Evolutionary conservation across 495 filamentous ascomycete species (phyloP), one percentile per base, ranked within the genome.

Genomic region (Staphylotrichum tortipilum): DNA sequence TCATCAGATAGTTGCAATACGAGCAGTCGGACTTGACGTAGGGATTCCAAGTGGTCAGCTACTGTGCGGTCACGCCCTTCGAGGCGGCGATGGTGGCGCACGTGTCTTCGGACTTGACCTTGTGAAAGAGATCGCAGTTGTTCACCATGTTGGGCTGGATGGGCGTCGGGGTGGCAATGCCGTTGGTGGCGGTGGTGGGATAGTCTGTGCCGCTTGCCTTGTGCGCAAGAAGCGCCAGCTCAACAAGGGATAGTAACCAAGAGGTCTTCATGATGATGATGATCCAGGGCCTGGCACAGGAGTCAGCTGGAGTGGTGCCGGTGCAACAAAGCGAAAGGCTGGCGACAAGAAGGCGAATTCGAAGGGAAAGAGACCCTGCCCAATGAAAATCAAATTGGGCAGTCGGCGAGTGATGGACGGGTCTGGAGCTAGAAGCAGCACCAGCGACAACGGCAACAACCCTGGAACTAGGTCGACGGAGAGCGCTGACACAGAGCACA

Each of bases 1-100:
- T n/a, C n/a, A n/a, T n/a, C n/a, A n/a, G n/a, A n/a, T n/a, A n/a
- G n/a, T n/a, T n/a, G n/a, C n/a, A n/a, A n/a, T n/a, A n/a, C 26
- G 26, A 55, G 28, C 55, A 48, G 3, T 26, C 14, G 18, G 42
- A 28, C 26, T 28, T 38, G 9, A 19, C 26, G 47, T 53, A 58
- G 40, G 52, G 34, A 35, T 58, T 58, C 55, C 55, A 58, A 2
- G 40, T 12, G 35, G 55, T 55, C 28, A 58, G 47, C 31, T 55
- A 31, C 11, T 14, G 38, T 2, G 18, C 6, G n/a, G 38, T 41
- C 30, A 58, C 28, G 31, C 33, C 45, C 14, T 47, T 38, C 2
- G 6, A 2, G 8, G 45, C 30, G 19, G 45, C 45, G n/a, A 47
- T 36, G 33, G 34, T 12, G 34, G 34, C 17, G 34, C 34, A 37